Evolutionary conservation across 257 asterid genomes (phyloP), one percentile per base, ranked within the genome.

Genomic region (Lantana camara): DNA sequence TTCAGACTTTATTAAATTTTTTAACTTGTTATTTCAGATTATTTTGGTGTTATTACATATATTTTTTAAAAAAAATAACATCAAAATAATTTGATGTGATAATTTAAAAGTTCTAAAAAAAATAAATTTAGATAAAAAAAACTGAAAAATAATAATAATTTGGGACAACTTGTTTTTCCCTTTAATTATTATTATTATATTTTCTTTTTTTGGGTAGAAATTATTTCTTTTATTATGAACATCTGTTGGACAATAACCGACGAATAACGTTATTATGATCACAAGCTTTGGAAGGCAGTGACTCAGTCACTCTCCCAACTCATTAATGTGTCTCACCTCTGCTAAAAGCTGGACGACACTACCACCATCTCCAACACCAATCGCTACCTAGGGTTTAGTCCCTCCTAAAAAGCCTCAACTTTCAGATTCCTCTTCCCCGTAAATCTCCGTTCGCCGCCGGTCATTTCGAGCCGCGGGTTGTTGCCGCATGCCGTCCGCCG

Each of bases 201-300:
- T 5, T 27, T 27, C 32, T 5, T 27, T 27, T 27, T 27, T 27
- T 27, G 2, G 32, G 32, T 27, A 2, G 32, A 5, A 27, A 27
- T 27, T 27, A 5, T 5, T 27, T 2, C 32, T 27, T 27, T 5
- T 27, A 27, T 27, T n/a, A n/a, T n/a, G n/a, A n/a, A 27, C 66
- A 40, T n/a, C 21, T 51, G 63, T 53, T 16, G 42, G 44, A 10
- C 41, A 62, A 19, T 37, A 15, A 64, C 67, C 66, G 54, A 71
- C 57, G 51, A 64, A 41, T 71, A 71, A 71, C 76, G 71, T 64
- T 52, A 73, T 67, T 63, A 66, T 75, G 80, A 75, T 75, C 77
- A 75, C 81, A 72, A 64, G 77, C 75, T 71, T 67, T 71, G 52
- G 60, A 61, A 67, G 67, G 60, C 57, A 50, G 63, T 51, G 51